Conservation (phyloP, 73 alveolate species). For the Blepharisma japonicum region DNA sequence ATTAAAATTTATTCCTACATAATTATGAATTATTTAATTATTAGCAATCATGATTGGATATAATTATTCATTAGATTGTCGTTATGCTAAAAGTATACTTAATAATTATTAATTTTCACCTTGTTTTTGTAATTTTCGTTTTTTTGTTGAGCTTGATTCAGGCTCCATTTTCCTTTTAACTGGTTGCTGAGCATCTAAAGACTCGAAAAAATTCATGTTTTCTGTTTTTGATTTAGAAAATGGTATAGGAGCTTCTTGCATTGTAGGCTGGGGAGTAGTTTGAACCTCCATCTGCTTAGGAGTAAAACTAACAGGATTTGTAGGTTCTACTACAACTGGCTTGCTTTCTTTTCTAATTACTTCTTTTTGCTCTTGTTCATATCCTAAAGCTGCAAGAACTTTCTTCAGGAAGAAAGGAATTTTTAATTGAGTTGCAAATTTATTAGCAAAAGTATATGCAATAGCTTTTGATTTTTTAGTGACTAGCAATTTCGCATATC, state of each 20-base stretch:
- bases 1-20: too few species aligned
- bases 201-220: not conserved
- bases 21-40: too few species aligned
- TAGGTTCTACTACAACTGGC: not conserved
- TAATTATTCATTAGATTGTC: too few species aligned
- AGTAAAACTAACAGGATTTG: too few species aligned
- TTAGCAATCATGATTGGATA: too few species aligned
- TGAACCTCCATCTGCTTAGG: too few species aligned
- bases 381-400: not conserved
- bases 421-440: not conserved
- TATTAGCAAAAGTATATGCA: too few species aligned
- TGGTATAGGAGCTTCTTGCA: constrained; percentile 19
- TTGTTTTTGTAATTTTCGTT: too few species aligned
- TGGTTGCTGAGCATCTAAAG: not conserved
- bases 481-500: constrained; percentile 35
- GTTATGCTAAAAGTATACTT: too few species aligned
- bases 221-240: not conserved
- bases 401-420: not conserved
- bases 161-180: not conserved
- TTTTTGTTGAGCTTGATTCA: too few species aligned
- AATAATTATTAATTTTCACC: too few species aligned
- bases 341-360: not conserved
- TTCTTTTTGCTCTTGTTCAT: not conserved
- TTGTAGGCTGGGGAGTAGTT: not conserved
- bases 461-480: constrained; percentile 7